Evolutionary conservation across 495 filamentous ascomycete genomes (phyloP).

Genomic region (Parmelia sp.): DNA sequence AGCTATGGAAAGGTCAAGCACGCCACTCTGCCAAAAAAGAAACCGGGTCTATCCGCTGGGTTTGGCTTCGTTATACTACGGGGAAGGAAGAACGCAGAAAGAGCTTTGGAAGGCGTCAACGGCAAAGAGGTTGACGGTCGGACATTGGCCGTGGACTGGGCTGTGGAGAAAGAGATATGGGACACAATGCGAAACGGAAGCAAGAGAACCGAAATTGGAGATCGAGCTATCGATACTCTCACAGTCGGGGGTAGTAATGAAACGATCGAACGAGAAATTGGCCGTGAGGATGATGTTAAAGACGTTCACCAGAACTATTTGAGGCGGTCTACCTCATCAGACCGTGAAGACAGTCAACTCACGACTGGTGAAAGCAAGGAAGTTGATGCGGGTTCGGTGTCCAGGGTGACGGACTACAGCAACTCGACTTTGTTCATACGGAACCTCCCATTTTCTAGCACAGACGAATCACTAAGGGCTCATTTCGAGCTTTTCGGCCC

Average conservation of each 20-base stretch:
- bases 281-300: not conserved
- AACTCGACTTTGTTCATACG: slow-evolving; percentile 81
- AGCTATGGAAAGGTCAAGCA: slow-evolving; percentile 86
- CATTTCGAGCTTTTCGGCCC: slow-evolving; percentile 81
- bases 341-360: slow-evolving; percentile 42
- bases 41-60: slow-evolving; percentile 60
- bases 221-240: slow-evolving; percentile 24
- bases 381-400: slow-evolving; percentile 7
- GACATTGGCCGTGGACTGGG: slow-evolving; percentile 88
- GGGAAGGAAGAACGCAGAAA: slow-evolving; percentile 86
- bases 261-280: slow-evolving; percentile 22
- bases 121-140: slow-evolving; percentile 85
- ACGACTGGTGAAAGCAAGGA: slow-evolving; percentile 34
- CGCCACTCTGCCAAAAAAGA: slow-evolving; percentile 70
- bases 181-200: slow-evolving; percentile 50
- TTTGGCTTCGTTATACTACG: slow-evolving; percentile 91
- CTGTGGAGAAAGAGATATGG: slow-evolving; percentile 86
- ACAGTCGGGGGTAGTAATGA: slow-evolving; percentile 28
- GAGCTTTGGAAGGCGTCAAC: slow-evolving; percentile 75
- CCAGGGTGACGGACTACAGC: slow-evolving; percentile 45
- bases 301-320: slow-evolving; percentile 28
- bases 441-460: slow-evolving; percentile 82
- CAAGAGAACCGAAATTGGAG: slow-evolving; percentile 29
- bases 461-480: slow-evolving; percentile 69
- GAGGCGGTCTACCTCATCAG: slow-evolving; percentile 41